phyloP scores from a whole-genome alignment of 192 early-diverging fungal species.

The Podila minutissima region DNA sequence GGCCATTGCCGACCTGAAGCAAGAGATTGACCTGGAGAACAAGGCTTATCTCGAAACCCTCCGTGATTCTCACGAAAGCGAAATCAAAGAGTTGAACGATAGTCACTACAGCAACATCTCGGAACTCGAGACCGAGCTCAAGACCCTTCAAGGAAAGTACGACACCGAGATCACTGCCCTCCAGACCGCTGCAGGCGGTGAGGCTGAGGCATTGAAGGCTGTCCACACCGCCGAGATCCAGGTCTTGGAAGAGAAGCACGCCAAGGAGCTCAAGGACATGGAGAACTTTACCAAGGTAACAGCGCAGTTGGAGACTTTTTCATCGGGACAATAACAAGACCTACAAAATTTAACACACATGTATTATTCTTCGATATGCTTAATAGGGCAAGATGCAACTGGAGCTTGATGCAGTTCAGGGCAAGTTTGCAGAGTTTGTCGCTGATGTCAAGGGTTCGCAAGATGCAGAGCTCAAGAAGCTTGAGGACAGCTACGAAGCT shows the following conservation, averaged over 20 bases:
- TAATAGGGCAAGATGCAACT: constrained; percentile 43
- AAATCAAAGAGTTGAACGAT: constrained; percentile 17
- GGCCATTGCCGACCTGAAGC: constrained; percentile 35
- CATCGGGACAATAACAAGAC: no score
- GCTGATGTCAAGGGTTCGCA: constrained; percentile 32
- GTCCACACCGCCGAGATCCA: constrained; percentile 39
- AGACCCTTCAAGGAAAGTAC: constrained; percentile 33
- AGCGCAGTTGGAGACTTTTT: no score
- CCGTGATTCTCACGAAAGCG: constrained; percentile 22
- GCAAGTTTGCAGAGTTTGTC: constrained; percentile 37
- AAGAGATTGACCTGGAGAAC: constrained; percentile 36
- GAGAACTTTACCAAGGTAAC: constrained; percentile 39
- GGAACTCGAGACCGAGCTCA: constrained; percentile 30
- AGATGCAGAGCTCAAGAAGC: constrained; percentile 32
- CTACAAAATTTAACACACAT: no score
- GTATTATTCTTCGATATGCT: not conserved
- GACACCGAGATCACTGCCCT: constrained; percentile 19
- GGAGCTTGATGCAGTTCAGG: constrained; percentile 36
- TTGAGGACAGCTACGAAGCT: constrained; percentile 35
- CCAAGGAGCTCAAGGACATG: constrained; percentile 25
- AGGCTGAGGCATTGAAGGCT: constrained; percentile 29
- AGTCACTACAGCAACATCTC: constrained; percentile 19
- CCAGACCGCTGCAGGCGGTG: constrained; percentile 4
- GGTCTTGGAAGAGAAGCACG: constrained; percentile 30
- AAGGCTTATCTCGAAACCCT: constrained; percentile 31